Evolutionary conservation across 352 stramenopile species (phyloP), one percentile per base, ranked within the genome.

Genomic region (Phytophthora citrophthora): DNA sequence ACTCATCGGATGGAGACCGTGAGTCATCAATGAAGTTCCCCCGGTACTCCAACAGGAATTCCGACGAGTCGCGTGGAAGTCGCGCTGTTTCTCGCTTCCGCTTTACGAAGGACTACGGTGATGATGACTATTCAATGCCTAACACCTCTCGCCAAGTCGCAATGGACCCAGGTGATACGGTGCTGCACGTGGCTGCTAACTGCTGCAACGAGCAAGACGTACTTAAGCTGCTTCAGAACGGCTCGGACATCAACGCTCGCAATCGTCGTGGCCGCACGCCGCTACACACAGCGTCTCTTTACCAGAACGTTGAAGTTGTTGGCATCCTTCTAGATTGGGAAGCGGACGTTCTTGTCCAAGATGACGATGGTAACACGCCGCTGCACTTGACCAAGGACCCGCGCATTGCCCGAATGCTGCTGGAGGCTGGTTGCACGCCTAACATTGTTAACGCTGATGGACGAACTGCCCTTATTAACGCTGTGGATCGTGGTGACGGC

Each of bases 121-220:
- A 84, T 38, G 82, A 91, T 48, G 60, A 74, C 9, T 63, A 72
- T 36, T 64, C 70, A 6, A 76, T 79, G 58, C 66, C 66, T 38
- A 74, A 90, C 40, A 79, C 72, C 23, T 85, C 85, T 34, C 85
- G 87, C 5, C 84, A 87, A 4, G 87, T 95, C 39, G 86, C 85
- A 10, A 95, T 94, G 87, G 85, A 90, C 41, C 87, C 87, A 9
- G 89, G 89, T 67, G 87, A 96, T 51, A 95, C 87, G 20, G 89
- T 94, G 47, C 70, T 96, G 12, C 89, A 96, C 65, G 81, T 95
- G 11, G 89, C 88, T 32, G 85, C 85, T 0, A 95, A 95, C 63
- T 94, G 85, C 68, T 93, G 85, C 60, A 93, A 94, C 45, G 84
- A 93, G 48, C 84, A 90, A 65, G 88, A 96, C 45, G 85, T 96